Base-by-base conservation (phyloP, 2,329 filamentous ascomycete genomes). In the Colletotrichum endophyticum region DNA sequence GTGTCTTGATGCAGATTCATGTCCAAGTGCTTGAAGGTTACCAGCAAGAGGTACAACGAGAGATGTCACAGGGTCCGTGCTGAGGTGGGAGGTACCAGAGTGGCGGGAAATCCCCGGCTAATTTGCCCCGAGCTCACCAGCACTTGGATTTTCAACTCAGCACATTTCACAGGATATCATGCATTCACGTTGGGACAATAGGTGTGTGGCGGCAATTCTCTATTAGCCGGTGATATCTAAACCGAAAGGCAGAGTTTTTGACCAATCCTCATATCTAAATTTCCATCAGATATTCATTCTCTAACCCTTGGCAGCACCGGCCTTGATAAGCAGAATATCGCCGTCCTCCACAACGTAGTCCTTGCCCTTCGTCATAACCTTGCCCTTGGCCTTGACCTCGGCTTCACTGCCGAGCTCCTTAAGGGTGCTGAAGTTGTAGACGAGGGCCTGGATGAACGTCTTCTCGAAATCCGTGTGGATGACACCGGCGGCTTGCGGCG, bases 381-480 rank as follows among this genome's bases (percentile, higher is more conserved):
- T 99, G 82, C 97, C 97, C 86, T 96, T 96, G 30, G 96, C 92
- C 90, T 96, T 98, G 80, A 98, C 95, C 80, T 94, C 92, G 28
- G 92, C 89, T 89, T 99, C 97, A 79, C 98, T 95, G 69, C 96
- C 96, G 66, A 95, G 89, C 87, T 99, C 97, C 88, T 94, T 95
- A 70, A 99, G 88, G 3, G 91, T 87, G 30, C 84, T 89, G 87
- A 92, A 99, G 89, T 98, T 99, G 89, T 98, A 99, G 34, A 98
- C 96, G 79, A 99, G 91, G 78, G 91, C 94, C 88, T 99, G 98
- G 82, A 99, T 99, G 85, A 99, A 99, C 0, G 98, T 99, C 93
- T 99, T 99, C 87, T 99, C 97, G 80, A 99, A 99, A 85, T 99
- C 97, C 80, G 94, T 95, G 88, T 99, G 97, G 80, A 99, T 99